Conservation (phyloP, 768 basidiomycete species). For the Podaxis rugospora region DNA sequence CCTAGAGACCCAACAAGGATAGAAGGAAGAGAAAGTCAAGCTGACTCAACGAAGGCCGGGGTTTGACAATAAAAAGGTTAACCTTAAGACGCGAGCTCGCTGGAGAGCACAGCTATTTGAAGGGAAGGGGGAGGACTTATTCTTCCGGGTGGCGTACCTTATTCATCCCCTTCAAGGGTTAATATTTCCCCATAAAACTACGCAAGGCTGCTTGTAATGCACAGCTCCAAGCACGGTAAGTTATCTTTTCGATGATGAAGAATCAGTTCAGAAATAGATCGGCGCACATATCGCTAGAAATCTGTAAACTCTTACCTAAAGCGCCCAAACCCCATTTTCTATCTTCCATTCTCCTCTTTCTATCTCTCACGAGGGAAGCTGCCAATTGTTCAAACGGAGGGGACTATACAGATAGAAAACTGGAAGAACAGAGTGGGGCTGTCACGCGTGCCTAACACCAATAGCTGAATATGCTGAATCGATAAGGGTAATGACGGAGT, state of each 20-base stretch:
- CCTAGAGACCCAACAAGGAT: not conserved
- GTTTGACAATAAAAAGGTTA: not conserved
- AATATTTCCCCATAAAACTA: not conserved
- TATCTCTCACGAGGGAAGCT: not conserved
- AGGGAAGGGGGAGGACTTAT: slow-evolving; percentile 5
- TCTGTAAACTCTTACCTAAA: not conserved
- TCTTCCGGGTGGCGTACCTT: slow-evolving; percentile 9
- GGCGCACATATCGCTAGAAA: not conserved
- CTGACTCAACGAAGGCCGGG: not conserved
- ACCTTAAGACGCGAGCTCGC: not conserved
- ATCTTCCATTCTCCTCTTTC: not conserved
- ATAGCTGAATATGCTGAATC: not conserved
- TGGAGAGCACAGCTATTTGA: slow-evolving; percentile 11
- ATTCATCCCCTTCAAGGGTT: slow-evolving; percentile 5
- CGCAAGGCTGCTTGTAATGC: not conserved
- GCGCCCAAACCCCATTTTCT: not conserved
- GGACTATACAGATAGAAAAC: not conserved
- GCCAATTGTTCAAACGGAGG: not conserved
- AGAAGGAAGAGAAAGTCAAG: not conserved
- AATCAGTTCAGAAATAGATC: not conserved
- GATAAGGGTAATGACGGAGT: not conserved
- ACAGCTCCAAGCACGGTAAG: slow-evolving; percentile 4
- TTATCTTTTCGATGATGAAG: not conserved
- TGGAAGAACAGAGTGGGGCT: not conserved
- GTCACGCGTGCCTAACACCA: not conserved